Percentiles rank a stretch among this genome's conserved stretches.
phyloP scores from a whole-genome alignment of 1,284 basidiomycete genomes.

The Takashimella koratensis region DNA sequence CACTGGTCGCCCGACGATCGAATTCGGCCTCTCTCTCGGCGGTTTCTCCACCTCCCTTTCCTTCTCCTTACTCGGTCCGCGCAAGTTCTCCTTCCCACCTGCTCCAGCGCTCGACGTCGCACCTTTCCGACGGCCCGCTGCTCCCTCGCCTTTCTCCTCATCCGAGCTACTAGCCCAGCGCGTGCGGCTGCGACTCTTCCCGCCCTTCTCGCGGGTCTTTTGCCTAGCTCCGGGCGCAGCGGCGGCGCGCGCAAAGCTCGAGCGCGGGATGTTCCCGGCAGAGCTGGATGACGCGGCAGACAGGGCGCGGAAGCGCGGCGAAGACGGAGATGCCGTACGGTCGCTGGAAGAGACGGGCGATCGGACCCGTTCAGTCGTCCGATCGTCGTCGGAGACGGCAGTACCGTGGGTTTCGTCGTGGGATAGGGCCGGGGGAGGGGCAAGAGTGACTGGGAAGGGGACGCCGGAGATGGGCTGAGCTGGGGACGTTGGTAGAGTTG shows the following conservation, averaged over 20 bases:
- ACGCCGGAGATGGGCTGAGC: constrained; percentile 1
- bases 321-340: background rate
- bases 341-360: background rate
- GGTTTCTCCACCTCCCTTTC: no score
- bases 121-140: background rate
- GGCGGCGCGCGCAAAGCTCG: constrained; percentile 14
- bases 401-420: background rate
- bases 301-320: background rate
- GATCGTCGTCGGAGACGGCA: background rate
- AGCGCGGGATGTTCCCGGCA: constrained; percentile 8
- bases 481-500: constrained; percentile 13
- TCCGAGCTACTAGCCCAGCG: constrained; percentile 21
- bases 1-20: background rate
- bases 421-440: background rate
- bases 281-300: background rate
- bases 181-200: background rate
- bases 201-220: no score
- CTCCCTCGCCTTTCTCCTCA: constrained; percentile 9
- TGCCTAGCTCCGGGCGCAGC: no score
- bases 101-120: no score
- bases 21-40: background rate
- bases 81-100: background rate
- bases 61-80: background rate
- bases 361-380: background rate
- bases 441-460: background rate